Percentiles rank a stretch among this genome's conserved stretches.
These are phyloP conservation scores for Suillus americanus DNA, from an alignment of 768 basidiomycete genomes.

Conservation along the genomic window DNA sequence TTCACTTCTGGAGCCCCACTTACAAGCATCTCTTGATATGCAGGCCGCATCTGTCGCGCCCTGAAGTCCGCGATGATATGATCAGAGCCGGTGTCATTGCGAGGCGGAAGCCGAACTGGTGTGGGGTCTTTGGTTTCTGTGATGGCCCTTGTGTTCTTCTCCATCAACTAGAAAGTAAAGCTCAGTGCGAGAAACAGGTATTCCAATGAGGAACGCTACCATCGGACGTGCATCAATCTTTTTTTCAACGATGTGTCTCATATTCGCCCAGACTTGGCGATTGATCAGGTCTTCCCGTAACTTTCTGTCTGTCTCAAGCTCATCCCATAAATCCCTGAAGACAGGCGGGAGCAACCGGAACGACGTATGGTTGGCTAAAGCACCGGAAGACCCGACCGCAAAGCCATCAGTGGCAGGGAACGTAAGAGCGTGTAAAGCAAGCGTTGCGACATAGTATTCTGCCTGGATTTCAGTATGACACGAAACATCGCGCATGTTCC, in stretches of 20 bases:
- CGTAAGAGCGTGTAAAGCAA: slow-evolving; percentile 79
- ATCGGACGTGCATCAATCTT: slow-evolving; percentile 48
- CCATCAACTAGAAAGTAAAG: slow-evolving; percentile 17
- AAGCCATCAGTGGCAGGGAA: slow-evolving; percentile 68
- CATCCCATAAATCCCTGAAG: slow-evolving; percentile 91
- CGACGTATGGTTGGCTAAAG: slow-evolving; percentile 55
- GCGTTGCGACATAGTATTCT: slow-evolving; percentile 84
- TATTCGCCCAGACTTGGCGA: slow-evolving; percentile 65
- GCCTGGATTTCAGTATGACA: slow-evolving; percentile 80
- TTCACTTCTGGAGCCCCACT: slow-evolving; percentile 26
- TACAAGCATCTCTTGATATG: slow-evolving; percentile 90
- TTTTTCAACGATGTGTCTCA: slow-evolving; percentile 62
- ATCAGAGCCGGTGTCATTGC: slow-evolving; percentile 35
- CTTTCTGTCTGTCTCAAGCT: slow-evolving; percentile 70
- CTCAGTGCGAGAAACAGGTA: neutral
- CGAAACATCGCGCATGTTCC: slow-evolving; percentile 83
- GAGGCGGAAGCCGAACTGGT: slow-evolving; percentile 5
- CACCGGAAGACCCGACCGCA: slow-evolving; percentile 45
- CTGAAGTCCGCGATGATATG: slow-evolving; percentile 59
- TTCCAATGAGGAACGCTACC: slow-evolving; percentile 31
- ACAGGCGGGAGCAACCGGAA: slow-evolving; percentile 78
- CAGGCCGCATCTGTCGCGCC: slow-evolving; percentile 55
- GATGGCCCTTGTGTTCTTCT: slow-evolving; percentile 18
- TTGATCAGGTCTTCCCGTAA: slow-evolving; percentile 61
- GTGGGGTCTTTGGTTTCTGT: slow-evolving; percentile 15